phyloP scores from a whole-genome alignment of 495 filamentous ascomycete species.

The Rhypophila decipiens region DNA sequence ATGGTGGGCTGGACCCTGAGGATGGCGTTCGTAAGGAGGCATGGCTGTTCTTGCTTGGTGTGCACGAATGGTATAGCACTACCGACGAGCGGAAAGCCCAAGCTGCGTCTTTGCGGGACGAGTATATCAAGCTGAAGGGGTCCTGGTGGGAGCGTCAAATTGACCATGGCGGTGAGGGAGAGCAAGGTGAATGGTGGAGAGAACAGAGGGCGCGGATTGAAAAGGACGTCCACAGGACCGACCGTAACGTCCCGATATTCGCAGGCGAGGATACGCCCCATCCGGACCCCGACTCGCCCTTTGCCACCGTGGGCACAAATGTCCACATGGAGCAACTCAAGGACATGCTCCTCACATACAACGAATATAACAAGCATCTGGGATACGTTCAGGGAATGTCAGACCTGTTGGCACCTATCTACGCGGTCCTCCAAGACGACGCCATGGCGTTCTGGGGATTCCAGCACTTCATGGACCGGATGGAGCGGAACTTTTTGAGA shows the following conservation, averaged over 20 bases:
- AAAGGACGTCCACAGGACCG: slow-evolving; percentile 96
- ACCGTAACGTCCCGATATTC: slow-evolving; percentile 87
- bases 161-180: slow-evolving; percentile 65
- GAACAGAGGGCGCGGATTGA: slow-evolving; percentile 93
- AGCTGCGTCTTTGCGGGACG: slow-evolving; percentile 80
- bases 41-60: slow-evolving; percentile 89
- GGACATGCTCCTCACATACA: slow-evolving; percentile 97
- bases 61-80: slow-evolving; percentile 85
- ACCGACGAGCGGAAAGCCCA: slow-evolving; percentile 72
- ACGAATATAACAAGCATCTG: slow-evolving; percentile 87
- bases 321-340: slow-evolving; percentile 98
- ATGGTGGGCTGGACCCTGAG: slow-evolving; percentile 82
- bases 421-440: slow-evolving; percentile 95
- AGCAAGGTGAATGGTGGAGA: slow-evolving; percentile 88
- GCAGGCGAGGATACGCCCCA: slow-evolving; percentile 97
- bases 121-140: slow-evolving; percentile 89
- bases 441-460: slow-evolving; percentile 97
- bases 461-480: slow-evolving; percentile 91
- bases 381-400: slow-evolving; percentile 99
- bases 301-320: slow-evolving; percentile 84
- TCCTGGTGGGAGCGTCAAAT: slow-evolving; percentile 95
- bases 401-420: slow-evolving; percentile 90
- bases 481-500: slow-evolving; percentile 95
- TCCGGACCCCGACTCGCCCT: slow-evolving; percentile 93
- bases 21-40: slow-evolving; percentile 93